Percentiles rank a stretch among this genome's conserved stretches.
Evolutionary conservation across 176 grass and related monocot species (phyloP).

Genomic region (Oryza officinalis): DNA sequence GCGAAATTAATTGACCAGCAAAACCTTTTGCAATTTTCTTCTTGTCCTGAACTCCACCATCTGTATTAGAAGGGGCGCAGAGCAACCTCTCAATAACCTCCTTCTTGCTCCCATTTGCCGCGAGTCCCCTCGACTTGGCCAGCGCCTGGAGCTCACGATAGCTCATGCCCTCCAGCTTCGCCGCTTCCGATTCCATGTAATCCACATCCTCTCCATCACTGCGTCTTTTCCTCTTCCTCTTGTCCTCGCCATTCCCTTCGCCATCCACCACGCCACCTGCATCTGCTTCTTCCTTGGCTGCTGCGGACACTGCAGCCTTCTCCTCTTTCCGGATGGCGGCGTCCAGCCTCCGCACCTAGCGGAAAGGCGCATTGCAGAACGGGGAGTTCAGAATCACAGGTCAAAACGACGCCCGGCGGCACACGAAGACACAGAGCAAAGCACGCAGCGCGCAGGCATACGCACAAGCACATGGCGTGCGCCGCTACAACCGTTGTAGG

Average conservation of each 20-base stretch:
- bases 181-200: conserved; percentile 16
- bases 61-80: conserved; percentile 22
- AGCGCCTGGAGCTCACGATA: conserved; percentile 62
- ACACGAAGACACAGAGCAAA: not conserved
- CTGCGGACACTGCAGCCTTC: conserved; percentile 12
- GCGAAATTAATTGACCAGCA: conserved; percentile 16
- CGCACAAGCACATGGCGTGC: conserved; percentile 12
- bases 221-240: conserved; percentile 31
- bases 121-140: conserved; percentile 52
- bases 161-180: conserved; percentile 58
- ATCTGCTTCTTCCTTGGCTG: not conserved
- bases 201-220: conserved; percentile 13
- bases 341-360: conserved; percentile 62
- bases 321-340: conserved; percentile 52
- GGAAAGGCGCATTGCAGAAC: not conserved
- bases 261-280: not conserved
- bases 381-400: not conserved
- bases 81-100: conserved; percentile 61
- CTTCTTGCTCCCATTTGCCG: conserved; percentile 58
- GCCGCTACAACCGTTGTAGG: not conserved
- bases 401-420: too few relatives aligned
- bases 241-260: not conserved
- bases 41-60: conserved; percentile 39
- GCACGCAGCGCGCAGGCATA: not conserved
- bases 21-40: conserved; percentile 33